phyloP scores from a whole-genome alignment of 108 stramenopile genomes.

The Discostella stelligeroides region DNA sequence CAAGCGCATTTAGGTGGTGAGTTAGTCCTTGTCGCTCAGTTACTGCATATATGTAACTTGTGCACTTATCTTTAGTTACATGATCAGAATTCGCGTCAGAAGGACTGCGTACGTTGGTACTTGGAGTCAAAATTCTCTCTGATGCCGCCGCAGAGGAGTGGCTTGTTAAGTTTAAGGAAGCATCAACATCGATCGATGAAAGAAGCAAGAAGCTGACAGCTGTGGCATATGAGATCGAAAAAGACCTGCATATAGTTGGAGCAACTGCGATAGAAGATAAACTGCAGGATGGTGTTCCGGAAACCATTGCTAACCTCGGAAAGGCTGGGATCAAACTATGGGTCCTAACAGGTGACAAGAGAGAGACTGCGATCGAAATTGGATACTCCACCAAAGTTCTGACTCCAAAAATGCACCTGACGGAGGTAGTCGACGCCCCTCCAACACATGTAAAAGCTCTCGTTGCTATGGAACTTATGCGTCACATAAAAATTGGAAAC shows the following conservation, averaged over 20 bases:
- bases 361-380: slow-evolving; percentile 98
- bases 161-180: slow-evolving; percentile 71
- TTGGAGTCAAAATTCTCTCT: slow-evolving; percentile 83
- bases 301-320: slow-evolving; percentile 90
- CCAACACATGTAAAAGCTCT: slow-evolving; percentile 60
- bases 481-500: slow-evolving; percentile 82
- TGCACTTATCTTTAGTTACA: background rate
- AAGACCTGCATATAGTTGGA: slow-evolving; percentile 87
- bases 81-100: slow-evolving; percentile 81
- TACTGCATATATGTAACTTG: background rate
- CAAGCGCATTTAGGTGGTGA: slow-evolving; percentile 82
- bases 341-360: slow-evolving; percentile 98
- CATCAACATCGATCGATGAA: slow-evolving; percentile 81
- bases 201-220: slow-evolving; percentile 71
- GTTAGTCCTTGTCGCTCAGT: background rate
- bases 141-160: slow-evolving; percentile 81
- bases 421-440: slow-evolving; percentile 81
- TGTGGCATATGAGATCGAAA: slow-evolving; percentile 84
- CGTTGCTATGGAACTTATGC: slow-evolving; percentile 85
- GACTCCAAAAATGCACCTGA: slow-evolving; percentile 90
- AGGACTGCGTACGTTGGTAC: slow-evolving; percentile 94
- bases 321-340: slow-evolving; percentile 96
- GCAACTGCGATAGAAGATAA: slow-evolving; percentile 98
- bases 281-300: slow-evolving; percentile 94
- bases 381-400: slow-evolving; percentile 93